Evolutionary conservation across 164 flowering plant genomes (phyloP).

Genomic region (Chimonanthus praecox): DNA sequence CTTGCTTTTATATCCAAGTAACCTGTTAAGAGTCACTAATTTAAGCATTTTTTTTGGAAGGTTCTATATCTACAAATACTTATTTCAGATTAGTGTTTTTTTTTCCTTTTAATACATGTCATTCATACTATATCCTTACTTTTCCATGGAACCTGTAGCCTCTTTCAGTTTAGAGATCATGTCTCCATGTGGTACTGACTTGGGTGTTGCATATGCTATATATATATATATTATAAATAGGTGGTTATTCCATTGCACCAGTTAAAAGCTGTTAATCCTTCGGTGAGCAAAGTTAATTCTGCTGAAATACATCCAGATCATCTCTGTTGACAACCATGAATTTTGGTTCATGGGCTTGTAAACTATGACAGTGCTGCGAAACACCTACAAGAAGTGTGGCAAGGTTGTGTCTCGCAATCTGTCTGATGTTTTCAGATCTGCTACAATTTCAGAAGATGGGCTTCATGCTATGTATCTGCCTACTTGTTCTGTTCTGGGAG

Average conservation of each 20-base stretch:
- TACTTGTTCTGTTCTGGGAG: background rate
- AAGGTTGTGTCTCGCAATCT: slow-evolving; percentile 21
- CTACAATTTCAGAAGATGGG: background rate
- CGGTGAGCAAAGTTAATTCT: slow-evolving; percentile 56
- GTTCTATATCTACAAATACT: too few relatives aligned
- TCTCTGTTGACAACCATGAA: slow-evolving; percentile 78
- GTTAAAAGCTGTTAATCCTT: slow-evolving; percentile 65
- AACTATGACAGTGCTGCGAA: slow-evolving; percentile 72
- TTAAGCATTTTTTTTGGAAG: too few relatives aligned
- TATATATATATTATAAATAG: slow-evolving; percentile 19
- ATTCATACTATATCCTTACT: too few relatives aligned
- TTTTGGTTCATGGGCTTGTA: slow-evolving; percentile 92
- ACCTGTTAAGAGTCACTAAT: too few relatives aligned
- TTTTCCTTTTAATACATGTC: too few relatives aligned
- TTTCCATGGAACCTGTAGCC: too few relatives aligned
- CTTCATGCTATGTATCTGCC: background rate
- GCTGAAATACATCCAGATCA: slow-evolving; percentile 72
- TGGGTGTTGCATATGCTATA: too few relatives aligned
- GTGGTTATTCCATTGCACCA: slow-evolving; percentile 75
- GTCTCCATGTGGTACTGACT: too few relatives aligned
- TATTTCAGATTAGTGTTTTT: too few relatives aligned
- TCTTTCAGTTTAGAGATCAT: too few relatives aligned
- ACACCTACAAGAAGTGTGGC: slow-evolving; percentile 43
- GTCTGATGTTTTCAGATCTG: slow-evolving; percentile 6
- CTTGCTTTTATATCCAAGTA: too few relatives aligned